Evolutionary conservation across 129 eudicot species (phyloP), one percentile per base, ranked within the genome.

Genomic region (Flaveria robusta): DNA sequence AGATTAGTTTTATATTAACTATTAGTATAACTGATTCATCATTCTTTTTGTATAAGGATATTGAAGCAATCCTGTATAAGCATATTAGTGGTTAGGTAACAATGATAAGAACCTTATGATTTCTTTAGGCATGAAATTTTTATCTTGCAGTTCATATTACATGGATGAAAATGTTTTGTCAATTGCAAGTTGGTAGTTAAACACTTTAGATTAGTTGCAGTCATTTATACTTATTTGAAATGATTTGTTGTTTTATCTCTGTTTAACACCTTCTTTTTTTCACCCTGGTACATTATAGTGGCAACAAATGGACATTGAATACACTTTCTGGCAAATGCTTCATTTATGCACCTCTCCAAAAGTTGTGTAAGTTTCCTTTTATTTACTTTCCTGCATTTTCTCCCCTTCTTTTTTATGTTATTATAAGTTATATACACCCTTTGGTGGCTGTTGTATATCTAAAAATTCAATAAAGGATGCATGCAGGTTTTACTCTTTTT

Each of bases 291-390:
- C 72, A 42, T 75, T 87, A 81, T 75, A 95, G 99, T 95, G 99
- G 99, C 97, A 86, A 86, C 99, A 95, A 89, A 95, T 95, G 99
- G 99, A 95, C 75, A 83, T 95, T 74, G 99, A 95, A 82, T 95
- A 91, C 80, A 89, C 97, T 58, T 95, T 95, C 81, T 95, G 97
- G 99, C 99, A 91, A 86, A 95, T 95, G 97, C 90, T 95, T 87
- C 93, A 95, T 78, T 85, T 95, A 26, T 95, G 99, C 73, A 95
- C 96, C 80, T 89, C 99, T 0, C 99, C 99, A 0, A 95, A 95
- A 91, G 97, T 95, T 59, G 99, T 95, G 99, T 95, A 92, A 83
- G 99, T 91, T 62, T 76, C 47, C 68, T 43, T 66, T 31, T 77
- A 23, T 20, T 49, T 71, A 52, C 23, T 24, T 31, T 20, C 19